phyloP scores from a whole-genome alignment of 2,329 filamentous ascomycete genomes.

The Lanzia echinophila region DNA sequence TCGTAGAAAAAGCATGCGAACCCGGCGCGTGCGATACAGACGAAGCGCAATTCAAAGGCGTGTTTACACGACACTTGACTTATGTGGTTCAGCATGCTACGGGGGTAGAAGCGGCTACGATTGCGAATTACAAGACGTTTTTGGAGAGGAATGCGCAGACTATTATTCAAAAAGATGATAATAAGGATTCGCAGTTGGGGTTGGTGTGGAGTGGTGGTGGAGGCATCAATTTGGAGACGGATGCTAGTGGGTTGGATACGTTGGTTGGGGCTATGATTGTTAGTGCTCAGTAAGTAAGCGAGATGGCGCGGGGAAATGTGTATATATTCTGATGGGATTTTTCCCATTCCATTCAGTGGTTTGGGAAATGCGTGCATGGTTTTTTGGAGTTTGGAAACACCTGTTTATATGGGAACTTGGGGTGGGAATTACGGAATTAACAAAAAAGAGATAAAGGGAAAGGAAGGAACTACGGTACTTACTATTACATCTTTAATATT shows the following conservation, averaged over 20 bases:
- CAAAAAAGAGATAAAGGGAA: too few relatives aligned
- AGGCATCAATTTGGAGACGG: slow-evolving; percentile 1
- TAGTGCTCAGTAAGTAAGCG: not conserved
- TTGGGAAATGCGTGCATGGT: too few relatives aligned
- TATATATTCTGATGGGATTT: not conserved
- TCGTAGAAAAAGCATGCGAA: slow-evolving; percentile 47
- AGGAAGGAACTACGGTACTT: too few relatives aligned
- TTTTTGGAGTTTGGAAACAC: too few relatives aligned
- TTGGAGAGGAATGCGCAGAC: slow-evolving; percentile 1
- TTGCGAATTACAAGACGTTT: not conserved
- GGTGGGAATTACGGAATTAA: too few relatives aligned
- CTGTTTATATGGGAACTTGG: too few relatives aligned
- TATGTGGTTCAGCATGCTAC: slow-evolving; percentile 41
- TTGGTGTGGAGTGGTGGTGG: slow-evolving; percentile 4
- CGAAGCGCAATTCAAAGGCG: slow-evolving; percentile 63
- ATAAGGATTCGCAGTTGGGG: not conserved
- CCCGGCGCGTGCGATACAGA: slow-evolving; percentile 38
- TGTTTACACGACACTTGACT: slow-evolving; percentile 59
- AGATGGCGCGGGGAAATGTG: not conserved
- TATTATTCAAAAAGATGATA: not conserved
- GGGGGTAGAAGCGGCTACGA: not conserved
- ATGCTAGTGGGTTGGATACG: slow-evolving; percentile 8
- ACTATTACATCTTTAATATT: too few relatives aligned
- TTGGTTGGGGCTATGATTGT: slow-evolving; percentile 1
- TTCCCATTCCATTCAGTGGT: too few relatives aligned